These are phyloP conservation scores for Dimargaris verticillata DNA, from an alignment of 192 early-diverging fungal species.

Conservation along the genomic window DNA sequence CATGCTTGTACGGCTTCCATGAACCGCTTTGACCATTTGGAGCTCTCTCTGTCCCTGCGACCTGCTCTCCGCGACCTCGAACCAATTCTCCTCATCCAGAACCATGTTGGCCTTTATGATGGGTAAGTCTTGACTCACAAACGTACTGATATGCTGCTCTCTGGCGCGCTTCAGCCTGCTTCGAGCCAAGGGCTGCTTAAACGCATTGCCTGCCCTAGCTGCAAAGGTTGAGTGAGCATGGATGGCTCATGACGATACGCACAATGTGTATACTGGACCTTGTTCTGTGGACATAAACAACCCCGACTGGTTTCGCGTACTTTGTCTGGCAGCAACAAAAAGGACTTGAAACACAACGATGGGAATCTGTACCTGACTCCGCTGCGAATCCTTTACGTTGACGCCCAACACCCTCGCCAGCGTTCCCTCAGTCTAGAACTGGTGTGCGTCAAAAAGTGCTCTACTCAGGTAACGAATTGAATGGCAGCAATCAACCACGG, in stretches of 20 bases:
- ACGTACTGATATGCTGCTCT: no score
- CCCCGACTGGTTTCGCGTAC: no score
- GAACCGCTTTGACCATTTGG: slow-evolving; percentile 3
- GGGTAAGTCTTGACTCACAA: neutral
- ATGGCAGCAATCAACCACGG: no score
- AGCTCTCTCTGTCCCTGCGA: neutral
- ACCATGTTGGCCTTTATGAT: slow-evolving; percentile 7
- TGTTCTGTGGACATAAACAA: no score
- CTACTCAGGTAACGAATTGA: neutral
- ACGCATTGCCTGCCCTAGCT: no score
- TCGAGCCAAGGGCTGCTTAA: no score
- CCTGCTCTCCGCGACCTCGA: slow-evolving; percentile 6
- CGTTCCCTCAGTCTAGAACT: slow-evolving; percentile 6
- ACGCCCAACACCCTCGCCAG: neutral
- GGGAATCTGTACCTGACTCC: slow-evolving; percentile 9
- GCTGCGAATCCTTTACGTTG: slow-evolving; percentile 4
- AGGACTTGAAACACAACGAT: slow-evolving; percentile 2
- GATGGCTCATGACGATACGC: no score
- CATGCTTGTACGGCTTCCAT: neutral
- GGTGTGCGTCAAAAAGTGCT: neutral
- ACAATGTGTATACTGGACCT: no score
- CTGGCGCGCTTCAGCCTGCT: no score
- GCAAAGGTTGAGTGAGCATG: no score
- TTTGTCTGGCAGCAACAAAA: slow-evolving; percentile 3
- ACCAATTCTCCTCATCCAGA: slow-evolving; percentile 11